Conservation (phyloP, 208 protist species). For the Leishmania guyanensis region DNA sequence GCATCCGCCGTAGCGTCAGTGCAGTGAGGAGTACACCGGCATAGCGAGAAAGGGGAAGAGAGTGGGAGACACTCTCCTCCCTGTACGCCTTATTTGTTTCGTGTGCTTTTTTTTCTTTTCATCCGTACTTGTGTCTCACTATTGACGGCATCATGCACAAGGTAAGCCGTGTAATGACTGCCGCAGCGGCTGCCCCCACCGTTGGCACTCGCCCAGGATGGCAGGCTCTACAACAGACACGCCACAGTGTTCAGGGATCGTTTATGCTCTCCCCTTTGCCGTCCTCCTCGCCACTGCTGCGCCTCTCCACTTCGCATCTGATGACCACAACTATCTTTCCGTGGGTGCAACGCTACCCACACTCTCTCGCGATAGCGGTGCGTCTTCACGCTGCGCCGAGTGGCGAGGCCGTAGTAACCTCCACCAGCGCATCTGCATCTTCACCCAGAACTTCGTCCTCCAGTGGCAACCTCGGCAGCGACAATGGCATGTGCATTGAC, state of each 20-base stretch:
- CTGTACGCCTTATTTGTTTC: background rate
- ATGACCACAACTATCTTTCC: background rate
- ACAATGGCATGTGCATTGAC: conserved; percentile 40
- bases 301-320: background rate
- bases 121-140: background rate
- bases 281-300: background rate
- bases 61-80: background rate
- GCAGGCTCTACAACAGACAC: background rate
- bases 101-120: background rate
- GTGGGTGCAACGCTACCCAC: background rate
- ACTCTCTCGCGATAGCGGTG: background rate
- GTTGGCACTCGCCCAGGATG: background rate
- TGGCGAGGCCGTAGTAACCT: background rate
- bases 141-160: background rate
- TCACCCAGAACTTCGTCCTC: background rate
- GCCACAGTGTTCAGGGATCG: background rate
- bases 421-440: background rate
- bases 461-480: background rate
- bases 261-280: background rate
- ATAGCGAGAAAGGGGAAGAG: background rate
- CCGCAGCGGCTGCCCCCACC: background rate
- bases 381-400: background rate
- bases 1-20: background rate
- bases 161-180: background rate
- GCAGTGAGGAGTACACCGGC: background rate